These are phyloP conservation scores for Xylaria sp. DNA, from an alignment of 2,329 filamentous ascomycete species.

Conservation along the genomic window DNA sequence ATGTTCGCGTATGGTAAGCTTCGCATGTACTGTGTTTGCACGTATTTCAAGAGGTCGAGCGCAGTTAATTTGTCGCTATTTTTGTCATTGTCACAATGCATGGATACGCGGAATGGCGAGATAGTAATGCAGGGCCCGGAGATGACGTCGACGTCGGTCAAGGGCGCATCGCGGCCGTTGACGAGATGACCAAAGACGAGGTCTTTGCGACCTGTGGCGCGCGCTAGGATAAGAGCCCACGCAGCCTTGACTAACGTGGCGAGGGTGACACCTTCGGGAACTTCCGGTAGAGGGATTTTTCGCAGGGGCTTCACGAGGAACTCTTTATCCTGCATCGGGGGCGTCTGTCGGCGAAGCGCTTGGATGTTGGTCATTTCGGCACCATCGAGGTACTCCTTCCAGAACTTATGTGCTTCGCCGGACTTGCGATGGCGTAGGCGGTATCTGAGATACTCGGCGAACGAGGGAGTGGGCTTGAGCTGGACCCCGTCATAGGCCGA, in stretches of 20 bases:
- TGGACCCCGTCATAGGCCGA: too few relatives aligned
- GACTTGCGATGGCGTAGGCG: constrained; percentile 1
- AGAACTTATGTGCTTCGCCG: constrained; percentile 8
- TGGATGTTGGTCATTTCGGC: constrained; percentile 8
- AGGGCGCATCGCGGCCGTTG: constrained; percentile 8
- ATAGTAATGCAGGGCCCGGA: constrained; percentile 26
- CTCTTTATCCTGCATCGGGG: too few relatives aligned
- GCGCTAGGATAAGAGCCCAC: too few relatives aligned
- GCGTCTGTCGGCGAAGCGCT: too few relatives aligned
- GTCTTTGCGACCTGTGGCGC: too few relatives aligned
- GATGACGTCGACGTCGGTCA: constrained; percentile 2
- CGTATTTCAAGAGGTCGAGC: constrained; percentile 21
- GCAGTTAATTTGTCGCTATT: neutral
- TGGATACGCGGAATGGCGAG: constrained; percentile 25
- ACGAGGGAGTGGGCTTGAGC: constrained; percentile 5
- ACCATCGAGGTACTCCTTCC: constrained; percentile 20
- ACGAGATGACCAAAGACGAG: constrained; percentile 6
- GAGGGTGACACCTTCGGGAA: too few relatives aligned
- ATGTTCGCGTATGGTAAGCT: constrained; percentile 18
- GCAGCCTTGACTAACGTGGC: too few relatives aligned
- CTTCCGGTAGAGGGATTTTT: too few relatives aligned
- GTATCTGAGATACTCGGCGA: constrained; percentile 20
- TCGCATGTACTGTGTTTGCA: constrained; percentile 18
- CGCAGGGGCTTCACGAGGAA: too few relatives aligned
- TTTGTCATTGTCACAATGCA: neutral